Evolutionary conservation across 2,329 filamentous ascomycete genomes (phyloP).

Genomic region (Nigrospora osmanthi): DNA sequence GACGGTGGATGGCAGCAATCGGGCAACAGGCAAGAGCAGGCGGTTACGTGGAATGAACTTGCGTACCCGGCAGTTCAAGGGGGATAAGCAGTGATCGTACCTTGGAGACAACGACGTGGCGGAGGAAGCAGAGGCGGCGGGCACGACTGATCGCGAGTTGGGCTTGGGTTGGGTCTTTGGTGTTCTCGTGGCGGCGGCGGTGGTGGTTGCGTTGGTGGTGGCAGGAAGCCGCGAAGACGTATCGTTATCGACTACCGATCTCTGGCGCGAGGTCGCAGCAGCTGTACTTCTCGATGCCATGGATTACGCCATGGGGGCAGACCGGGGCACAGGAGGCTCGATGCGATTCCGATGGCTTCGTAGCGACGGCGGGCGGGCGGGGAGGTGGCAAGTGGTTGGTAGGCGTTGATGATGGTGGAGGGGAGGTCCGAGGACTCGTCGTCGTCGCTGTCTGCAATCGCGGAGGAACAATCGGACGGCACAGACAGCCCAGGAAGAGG

Average conservation of each 20-base stretch:
- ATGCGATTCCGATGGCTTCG: too few relatives aligned
- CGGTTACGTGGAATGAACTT: too few relatives aligned
- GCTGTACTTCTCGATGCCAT: slow-evolving; percentile 55
- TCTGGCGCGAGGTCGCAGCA: slow-evolving; percentile 38
- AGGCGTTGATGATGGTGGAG: too few relatives aligned
- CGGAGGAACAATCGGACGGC: too few relatives aligned
- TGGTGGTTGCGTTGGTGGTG: slow-evolving; percentile 3
- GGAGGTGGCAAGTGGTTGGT: too few relatives aligned
- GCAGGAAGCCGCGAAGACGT: slow-evolving; percentile 40
- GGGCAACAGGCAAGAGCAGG: too few relatives aligned
- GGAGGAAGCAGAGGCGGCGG: slow-evolving; percentile 14
- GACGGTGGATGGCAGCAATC: too few relatives aligned
- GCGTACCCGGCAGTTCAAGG: too few relatives aligned
- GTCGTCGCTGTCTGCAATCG: too few relatives aligned
- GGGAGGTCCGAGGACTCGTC: too few relatives aligned
- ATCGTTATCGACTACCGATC: slow-evolving; percentile 48
- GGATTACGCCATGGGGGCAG: slow-evolving; percentile 55
- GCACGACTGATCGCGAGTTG: slow-evolving; percentile 13
- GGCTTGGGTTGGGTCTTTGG: slow-evolving; percentile 2
- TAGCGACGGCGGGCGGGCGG: too few relatives aligned
- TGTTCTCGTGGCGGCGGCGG: background rate
- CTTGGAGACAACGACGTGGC: slow-evolving; percentile 14
- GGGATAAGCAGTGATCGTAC: slow-evolving; percentile 12
- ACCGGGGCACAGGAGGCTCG: background rate
- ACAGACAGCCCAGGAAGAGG: too few relatives aligned